Evolutionary conservation across 371 early-diverging fungal genomes (phyloP), one percentile per base, ranked within the genome.

Genomic region (Mortierella polycephala): DNA sequence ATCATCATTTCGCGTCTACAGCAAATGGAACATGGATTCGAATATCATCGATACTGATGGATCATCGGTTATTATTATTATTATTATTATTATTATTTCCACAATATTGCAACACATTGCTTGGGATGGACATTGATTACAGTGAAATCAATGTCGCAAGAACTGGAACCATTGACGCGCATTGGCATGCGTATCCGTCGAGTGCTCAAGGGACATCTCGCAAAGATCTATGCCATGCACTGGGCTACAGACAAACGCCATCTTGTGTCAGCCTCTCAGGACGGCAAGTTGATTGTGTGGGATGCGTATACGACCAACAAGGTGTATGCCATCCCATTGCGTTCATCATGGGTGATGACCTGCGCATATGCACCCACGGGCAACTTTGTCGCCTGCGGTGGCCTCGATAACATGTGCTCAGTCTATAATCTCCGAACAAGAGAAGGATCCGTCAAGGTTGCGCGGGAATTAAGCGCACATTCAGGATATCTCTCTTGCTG

Each of bases 271-370:
- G 99, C 99, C 11, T 98, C 98, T 54, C 99, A 99, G 85, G 99
- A 99, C 82, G 99, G 99, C 67, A 99, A 98, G 83, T 86, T 99
- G 59, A 96, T 99, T 51, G 98, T 99, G 21, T 99, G 99, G 99
- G 98, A 99, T 79, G 96, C 98, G 12, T 96, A 93, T 77, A 92
- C 96, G 44, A 96, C 98, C 62, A 98, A 99, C 89, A 99, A 99
- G 85, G 89, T 97, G 47, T 94, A 96, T 77, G 98, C 98, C 41
- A 98, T 99, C 79, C 98, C 99, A 16, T 84, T 99, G 59, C 92
- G 96, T 30, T 98, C 98, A 0, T 96, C 98, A 9, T 99, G 99
- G 99, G 99, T 99, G 62, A 99, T 99, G 99, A 98, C 99, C 41
- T 97, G 97, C 76, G 98, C 99, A 0, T 99, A 97, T 79, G 94